Evolutionary conservation across 106 monocot species (phyloP), one percentile per base, ranked within the genome.

Genomic region (Chionographis japonica): DNA sequence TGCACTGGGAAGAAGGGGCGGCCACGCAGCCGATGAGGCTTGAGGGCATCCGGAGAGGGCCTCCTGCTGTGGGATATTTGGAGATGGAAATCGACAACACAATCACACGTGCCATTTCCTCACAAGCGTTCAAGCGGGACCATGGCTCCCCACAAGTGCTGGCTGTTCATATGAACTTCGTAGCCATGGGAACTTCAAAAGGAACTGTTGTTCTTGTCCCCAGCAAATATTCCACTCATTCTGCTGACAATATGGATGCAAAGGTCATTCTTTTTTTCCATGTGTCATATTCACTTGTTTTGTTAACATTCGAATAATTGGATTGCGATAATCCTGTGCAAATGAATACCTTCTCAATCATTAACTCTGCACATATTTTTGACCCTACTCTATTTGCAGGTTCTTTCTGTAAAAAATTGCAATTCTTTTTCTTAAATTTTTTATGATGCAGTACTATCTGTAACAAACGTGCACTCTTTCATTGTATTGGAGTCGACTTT

Each of bases 1-100:
- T 81, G 68, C 83, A 98, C 63, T 92, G 86, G 80, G 89, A 98
- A 68, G 97, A 98, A 67, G 92, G 97, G 6, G 92, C 92, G 42
- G 90, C 80, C 57, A 84, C 97, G 7, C 97, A 98, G 67, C 92
- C 89, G 15, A 89, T 98, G 97, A 83, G 77, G 69, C 87, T 98
- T 2, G 81, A 89, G 81, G 97, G 92, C 3, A 98, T 92, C 51
- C 73, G 83, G 60, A 89, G 86, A 65, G 97, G 82, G 0, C 92
- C 85, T 35, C 97, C 92, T 72, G 97, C 97, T 63, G 83, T 98
- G 63, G 97, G 97, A 3, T 90, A 90, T 78, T 62, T 98, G 79
- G 92, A 98, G 63, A 98, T 87, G n/a, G 84, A 92, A 54, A 66
- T 87, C 39, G 92, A 98, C 72, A 98, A 98, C 74, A 72, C 68